Evolutionary conservation across 306 rosid genomes (phyloP).

Genomic region (Trifolium fragiferum): DNA sequence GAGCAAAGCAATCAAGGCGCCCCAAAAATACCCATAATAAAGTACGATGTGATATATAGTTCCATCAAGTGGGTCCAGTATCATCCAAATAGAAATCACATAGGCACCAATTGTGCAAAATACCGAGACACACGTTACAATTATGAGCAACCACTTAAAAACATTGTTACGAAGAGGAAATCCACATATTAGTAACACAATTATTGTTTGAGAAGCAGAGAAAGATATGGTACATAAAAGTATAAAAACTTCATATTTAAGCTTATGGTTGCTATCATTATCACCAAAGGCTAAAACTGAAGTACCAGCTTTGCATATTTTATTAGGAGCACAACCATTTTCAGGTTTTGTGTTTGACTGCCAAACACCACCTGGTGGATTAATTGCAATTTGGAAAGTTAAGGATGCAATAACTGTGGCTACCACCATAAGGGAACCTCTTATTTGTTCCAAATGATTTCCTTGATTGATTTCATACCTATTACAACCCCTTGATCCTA

Average conservation of each 20-base stretch:
- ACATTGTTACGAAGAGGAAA: constrained; percentile 18
- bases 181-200: constrained; percentile 32
- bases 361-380: constrained; percentile 51
- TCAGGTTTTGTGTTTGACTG: not conserved
- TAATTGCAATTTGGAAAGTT: constrained; percentile 34
- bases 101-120: constrained; percentile 30
- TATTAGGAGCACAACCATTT: not conserved
- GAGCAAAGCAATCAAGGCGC: not conserved
- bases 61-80: not conserved
- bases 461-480: not conserved
- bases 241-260: not conserved
- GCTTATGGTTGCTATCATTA: not conserved
- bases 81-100: constrained; percentile 10
- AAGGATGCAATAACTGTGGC: constrained; percentile 40
- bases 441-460: constrained; percentile 28
- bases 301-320: constrained; percentile 31
- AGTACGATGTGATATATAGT: not conserved
- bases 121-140: constrained; percentile 20
- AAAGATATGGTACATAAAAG: constrained; percentile 40
- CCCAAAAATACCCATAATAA: constrained; percentile 17
- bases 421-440: constrained; percentile 44
- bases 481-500: not conserved
- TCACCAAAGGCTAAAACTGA: constrained; percentile 35
- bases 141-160: constrained; percentile 22
- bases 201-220: constrained; percentile 34